A percentile compares a stretch with the other conserved stretches of the same genome.
Conservation (phyloP, 345 rosid species). For the Populus davidiana region DNA sequence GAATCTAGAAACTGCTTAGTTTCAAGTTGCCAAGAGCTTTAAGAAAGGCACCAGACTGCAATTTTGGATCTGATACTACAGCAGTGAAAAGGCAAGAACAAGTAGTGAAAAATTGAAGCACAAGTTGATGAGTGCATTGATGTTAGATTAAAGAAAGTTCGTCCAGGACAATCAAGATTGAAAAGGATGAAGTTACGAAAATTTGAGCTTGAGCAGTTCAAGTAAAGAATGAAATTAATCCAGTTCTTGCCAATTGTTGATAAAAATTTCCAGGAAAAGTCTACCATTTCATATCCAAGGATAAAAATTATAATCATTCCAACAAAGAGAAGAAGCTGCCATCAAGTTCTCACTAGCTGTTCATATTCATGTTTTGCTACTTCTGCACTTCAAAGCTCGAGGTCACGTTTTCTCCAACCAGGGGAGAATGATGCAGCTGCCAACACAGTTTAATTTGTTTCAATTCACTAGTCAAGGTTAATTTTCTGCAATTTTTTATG, state of each 20-base stretch:
- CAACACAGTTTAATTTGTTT: too few species aligned
- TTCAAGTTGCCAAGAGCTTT: background rate
- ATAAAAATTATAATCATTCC: too few species aligned
- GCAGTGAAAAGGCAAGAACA: background rate
- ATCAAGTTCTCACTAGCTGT: too few species aligned
- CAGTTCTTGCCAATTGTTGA: background rate
- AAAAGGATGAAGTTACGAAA: background rate
- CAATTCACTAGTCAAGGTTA: too few species aligned
- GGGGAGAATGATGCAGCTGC: too few species aligned
- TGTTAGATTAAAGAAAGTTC: background rate
- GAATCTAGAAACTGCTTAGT: background rate
- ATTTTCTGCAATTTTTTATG: background rate
- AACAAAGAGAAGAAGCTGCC: too few species aligned
- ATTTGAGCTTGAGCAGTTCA: background rate
- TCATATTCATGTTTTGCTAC: too few species aligned
- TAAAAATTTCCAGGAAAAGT: too few species aligned
- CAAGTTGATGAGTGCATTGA: background rate
- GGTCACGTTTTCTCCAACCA: too few species aligned
- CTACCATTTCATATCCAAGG: too few species aligned
- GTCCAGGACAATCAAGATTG: background rate
- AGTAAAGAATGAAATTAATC: background rate
- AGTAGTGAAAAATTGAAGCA: background rate
- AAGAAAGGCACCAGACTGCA: background rate
- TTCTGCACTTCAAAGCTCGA: too few species aligned
- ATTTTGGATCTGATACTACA: background rate